Conservation (phyloP, 345 rosid genomes). For the Pistacia integerrima region DNA sequence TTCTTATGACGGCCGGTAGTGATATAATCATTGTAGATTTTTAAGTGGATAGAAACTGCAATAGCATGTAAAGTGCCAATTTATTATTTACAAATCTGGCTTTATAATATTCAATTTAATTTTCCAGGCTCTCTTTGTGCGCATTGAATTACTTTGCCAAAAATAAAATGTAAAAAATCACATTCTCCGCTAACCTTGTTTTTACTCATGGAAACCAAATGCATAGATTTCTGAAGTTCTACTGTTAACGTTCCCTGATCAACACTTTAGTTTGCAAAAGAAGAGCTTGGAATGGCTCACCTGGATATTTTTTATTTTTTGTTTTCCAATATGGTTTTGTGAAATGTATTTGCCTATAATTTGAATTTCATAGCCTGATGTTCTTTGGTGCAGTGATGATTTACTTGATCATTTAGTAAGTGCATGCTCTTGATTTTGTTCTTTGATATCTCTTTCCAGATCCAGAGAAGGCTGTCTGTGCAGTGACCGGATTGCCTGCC, state of each 20-base stretch:
- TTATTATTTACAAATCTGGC: not conserved
- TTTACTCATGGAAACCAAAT: slow-evolving; percentile 1
- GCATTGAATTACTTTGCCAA: not conserved
- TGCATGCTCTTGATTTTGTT: slow-evolving; percentile 2
- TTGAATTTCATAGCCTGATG: not conserved
- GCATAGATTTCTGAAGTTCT: not conserved
- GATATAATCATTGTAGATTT: not conserved
- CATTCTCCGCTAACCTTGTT: not conserved
- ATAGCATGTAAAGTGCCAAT: not conserved
- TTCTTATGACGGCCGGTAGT: not conserved
- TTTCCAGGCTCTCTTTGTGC: not conserved
- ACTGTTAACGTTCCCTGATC: not conserved
- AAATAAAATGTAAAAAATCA: not conserved
- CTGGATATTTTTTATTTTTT: not conserved
- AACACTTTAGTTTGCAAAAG: not conserved
- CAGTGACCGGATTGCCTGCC: slow-evolving; percentile 92
- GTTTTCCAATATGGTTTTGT: slow-evolving; percentile 3
- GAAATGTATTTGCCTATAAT: not conserved
- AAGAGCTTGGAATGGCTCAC: not conserved
- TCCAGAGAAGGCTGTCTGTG: slow-evolving; percentile 78
- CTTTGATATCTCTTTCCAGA: slow-evolving; percentile 45
- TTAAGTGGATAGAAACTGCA: not conserved
- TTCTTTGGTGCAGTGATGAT: not conserved
- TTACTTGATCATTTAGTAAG: not conserved
- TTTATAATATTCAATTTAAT: not conserved